phyloP scores from a whole-genome alignment of 2,329 filamentous ascomycete genomes.

The Aspergillus caelatus region DNA sequence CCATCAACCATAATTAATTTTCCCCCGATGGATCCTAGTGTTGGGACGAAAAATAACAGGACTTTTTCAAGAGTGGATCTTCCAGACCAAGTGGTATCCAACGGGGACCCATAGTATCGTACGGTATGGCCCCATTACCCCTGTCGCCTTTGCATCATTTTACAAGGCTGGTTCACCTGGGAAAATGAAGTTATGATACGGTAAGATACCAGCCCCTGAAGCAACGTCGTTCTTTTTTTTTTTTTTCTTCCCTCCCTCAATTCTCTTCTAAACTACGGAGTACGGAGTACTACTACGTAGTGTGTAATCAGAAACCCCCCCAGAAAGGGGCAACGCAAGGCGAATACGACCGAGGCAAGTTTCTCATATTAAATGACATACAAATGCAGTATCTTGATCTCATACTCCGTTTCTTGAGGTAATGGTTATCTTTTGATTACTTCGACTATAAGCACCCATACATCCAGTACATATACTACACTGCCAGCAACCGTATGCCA shows the following conservation, averaged over 20 bases:
- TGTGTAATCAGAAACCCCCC: neutral
- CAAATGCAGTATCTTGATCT: neutral
- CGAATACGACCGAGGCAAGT: neutral
- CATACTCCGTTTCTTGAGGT: neutral
- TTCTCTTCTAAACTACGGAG: neutral
- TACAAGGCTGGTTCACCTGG: neutral
- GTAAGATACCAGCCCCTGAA: constrained; percentile 13
- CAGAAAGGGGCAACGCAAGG: constrained; percentile 3
- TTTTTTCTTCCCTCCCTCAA: neutral
- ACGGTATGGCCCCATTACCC: neutral
- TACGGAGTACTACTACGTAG: no score
- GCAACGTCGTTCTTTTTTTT: neutral
- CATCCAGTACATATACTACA: neutral
- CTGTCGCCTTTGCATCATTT: neutral
- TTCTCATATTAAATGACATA: neutral
- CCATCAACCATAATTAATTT: neutral
- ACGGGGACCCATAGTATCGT: neutral
- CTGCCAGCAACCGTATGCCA: no score
- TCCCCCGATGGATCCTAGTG: neutral
- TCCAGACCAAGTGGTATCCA: neutral
- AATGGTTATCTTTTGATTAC: neutral
- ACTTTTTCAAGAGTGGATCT: constrained; percentile 1
- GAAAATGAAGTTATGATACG: neutral
- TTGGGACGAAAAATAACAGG: neutral
- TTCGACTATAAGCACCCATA: neutral